phyloP scores from a whole-genome alignment of 1,139 yeast genomes.

The Candida sp. region DNA sequence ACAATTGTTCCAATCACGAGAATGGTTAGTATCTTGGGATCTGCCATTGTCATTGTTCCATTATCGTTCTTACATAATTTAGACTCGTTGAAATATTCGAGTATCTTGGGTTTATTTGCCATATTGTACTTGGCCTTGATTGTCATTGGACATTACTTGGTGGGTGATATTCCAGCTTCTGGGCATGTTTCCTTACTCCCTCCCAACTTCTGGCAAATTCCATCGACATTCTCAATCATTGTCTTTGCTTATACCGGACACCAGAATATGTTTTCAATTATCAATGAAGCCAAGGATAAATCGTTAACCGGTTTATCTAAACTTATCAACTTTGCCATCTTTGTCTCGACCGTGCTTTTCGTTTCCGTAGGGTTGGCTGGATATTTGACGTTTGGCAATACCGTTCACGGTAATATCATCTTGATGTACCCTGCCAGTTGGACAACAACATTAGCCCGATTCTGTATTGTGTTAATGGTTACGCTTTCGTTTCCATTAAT shows the following conservation, averaged over 20 bases:
- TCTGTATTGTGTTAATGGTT: conserved; percentile 78
- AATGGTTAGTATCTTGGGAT: conserved; percentile 36
- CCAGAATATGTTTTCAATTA: conserved; percentile 48
- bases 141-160: conserved; percentile 31
- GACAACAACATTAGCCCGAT: conserved; percentile 63
- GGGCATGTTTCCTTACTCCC: conserved; percentile 63
- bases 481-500: conserved; percentile 86
- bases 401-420: conserved; percentile 75
- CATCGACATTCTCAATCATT: conserved; percentile 54
- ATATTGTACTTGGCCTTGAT: conserved; percentile 36
- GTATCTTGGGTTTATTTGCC: conserved; percentile 39
- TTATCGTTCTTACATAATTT: conserved; percentile 40
- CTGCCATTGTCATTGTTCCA: conserved; percentile 36
- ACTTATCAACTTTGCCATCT: conserved; percentile 56
- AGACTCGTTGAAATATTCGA: conserved; percentile 44
- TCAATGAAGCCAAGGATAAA: conserved; percentile 53
- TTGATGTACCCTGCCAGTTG: conserved; percentile 54
- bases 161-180: conserved; percentile 44
- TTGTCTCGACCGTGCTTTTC: conserved; percentile 30
- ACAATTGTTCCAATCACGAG: conserved; percentile 30
- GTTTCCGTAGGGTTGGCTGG: conserved; percentile 41
- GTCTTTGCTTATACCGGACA: conserved; percentile 51
- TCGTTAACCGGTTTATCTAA: conserved; percentile 44
- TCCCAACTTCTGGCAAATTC: conserved; percentile 53
- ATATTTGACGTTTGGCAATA: conserved; percentile 42